A percentile compares a stretch with the other conserved stretches of the same genome.
These are phyloP conservation scores for Phenoliferia sp. DNA, from an alignment of 1,284 basidiomycete species.

Conservation along the genomic window DNA sequence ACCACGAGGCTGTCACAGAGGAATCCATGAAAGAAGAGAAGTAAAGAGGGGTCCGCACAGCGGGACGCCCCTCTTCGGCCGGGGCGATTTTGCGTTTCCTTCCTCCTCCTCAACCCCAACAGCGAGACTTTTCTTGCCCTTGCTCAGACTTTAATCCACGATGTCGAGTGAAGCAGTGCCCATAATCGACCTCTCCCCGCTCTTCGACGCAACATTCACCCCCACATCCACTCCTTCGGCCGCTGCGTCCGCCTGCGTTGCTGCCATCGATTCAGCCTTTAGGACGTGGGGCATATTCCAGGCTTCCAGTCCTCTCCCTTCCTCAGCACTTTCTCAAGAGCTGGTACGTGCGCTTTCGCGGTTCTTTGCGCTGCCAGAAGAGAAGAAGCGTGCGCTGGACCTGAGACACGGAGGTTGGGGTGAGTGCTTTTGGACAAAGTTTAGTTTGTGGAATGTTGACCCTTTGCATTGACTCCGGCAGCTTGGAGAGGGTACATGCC, in stretches of 20 bases:
- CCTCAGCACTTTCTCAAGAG: not conserved
- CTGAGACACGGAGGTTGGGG: not conserved
- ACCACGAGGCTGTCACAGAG: too few relatives aligned
- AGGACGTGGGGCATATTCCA: not conserved
- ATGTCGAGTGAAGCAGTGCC: not conserved
- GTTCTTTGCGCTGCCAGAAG: not conserved
- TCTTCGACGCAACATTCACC: not conserved
- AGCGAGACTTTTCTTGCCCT: too few relatives aligned
- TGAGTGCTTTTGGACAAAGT: not conserved
- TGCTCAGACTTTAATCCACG: too few relatives aligned
- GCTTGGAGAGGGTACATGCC: conserved; percentile 1
- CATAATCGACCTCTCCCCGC: not conserved
- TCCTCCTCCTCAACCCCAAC: too few relatives aligned
- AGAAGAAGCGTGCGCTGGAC: not conserved
- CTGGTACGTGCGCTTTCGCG: not conserved
- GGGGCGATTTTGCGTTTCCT: too few relatives aligned
- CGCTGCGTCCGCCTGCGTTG: not conserved
- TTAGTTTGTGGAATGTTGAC: not conserved
- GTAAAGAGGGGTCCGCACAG: too few relatives aligned
- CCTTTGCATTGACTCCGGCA: not conserved
- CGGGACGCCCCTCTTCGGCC: too few relatives aligned
- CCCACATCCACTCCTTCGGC: not conserved
- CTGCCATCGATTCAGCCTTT: not conserved
- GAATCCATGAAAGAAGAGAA: too few relatives aligned
- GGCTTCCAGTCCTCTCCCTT: not conserved